Percentiles rank a stretch among this genome's conserved stretches.
Conservation (phyloP, 352 stramenopile species). For the Phytophthora sojae region DNA sequence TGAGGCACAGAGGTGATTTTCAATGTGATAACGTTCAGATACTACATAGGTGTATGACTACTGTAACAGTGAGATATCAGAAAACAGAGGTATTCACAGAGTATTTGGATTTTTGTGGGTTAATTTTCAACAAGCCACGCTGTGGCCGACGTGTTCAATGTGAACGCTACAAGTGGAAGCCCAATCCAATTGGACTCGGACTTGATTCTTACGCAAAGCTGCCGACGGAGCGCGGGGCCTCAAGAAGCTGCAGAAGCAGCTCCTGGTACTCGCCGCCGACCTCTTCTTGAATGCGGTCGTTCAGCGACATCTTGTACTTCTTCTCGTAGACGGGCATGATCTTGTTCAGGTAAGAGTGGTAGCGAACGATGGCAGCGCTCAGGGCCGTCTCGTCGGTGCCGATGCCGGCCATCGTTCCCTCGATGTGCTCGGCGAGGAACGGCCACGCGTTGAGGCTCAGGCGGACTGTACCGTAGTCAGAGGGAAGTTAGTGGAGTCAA, state of each 20-base stretch:
- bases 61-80: not conserved
- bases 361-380: constrained; percentile 70
- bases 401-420: constrained; percentile 70
- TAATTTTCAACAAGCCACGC: not conserved
- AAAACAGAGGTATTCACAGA: not conserved
- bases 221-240: constrained; percentile 45
- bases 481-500: not conserved
- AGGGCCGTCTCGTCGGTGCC: constrained; percentile 78
- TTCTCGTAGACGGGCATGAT: constrained; percentile 63
- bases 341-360: constrained; percentile 65
- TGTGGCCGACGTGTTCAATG: not conserved
- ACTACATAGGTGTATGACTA: not conserved
- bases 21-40: not conserved
- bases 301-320: constrained; percentile 68
- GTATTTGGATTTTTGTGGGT: constrained; percentile 15
- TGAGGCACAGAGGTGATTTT: not conserved
- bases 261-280: constrained; percentile 67
- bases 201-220: constrained; percentile 37
- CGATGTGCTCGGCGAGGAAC: constrained; percentile 68
- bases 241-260: constrained; percentile 65
- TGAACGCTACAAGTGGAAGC: not conserved
- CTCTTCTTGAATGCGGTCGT: constrained; percentile 65
- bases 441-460: constrained; percentile 67
- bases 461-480: constrained; percentile 33
- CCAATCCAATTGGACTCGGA: not conserved